phyloP scores from a whole-genome alignment of 176 grass and related monocot genomes.

The Bolboschoenus planiculmis region DNA sequence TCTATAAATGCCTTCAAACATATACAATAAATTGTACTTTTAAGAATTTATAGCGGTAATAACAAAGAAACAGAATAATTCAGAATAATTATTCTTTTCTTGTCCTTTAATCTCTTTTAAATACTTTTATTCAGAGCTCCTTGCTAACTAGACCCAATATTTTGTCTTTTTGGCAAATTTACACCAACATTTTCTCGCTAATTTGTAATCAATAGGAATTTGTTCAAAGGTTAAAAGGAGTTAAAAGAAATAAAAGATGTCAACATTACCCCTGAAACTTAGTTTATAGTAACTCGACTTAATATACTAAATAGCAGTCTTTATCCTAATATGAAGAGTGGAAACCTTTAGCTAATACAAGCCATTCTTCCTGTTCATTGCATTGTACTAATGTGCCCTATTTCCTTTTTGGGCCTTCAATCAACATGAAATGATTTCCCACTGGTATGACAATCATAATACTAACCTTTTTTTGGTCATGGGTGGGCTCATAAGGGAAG shows the following conservation, averaged over 20 bases:
- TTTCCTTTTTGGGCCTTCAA: neutral
- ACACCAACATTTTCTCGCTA: neutral
- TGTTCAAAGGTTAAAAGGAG: neutral
- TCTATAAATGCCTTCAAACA: slow-evolving; percentile 85
- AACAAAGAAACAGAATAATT: neutral
- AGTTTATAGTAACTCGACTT: neutral
- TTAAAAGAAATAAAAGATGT: neutral
- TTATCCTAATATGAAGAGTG: neutral
- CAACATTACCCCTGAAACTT: neutral
- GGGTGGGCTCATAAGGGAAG: slow-evolving; percentile 87
- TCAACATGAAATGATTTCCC: neutral
- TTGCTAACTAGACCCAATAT: neutral
- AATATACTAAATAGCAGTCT: neutral
- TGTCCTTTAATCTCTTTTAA: neutral
- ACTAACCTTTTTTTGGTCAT: slow-evolving; percentile 73
- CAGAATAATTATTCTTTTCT: neutral
- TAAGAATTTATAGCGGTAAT: neutral
- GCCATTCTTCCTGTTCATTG: neutral
- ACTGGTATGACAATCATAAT: neutral
- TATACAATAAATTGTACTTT: neutral
- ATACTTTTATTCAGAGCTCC: neutral
- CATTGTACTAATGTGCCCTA: neutral
- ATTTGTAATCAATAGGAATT: neutral
- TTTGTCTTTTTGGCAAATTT: neutral
- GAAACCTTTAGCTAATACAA: neutral